Evolutionary conservation across 1,284 basidiomycete genomes (phyloP).

Genomic region (Tylopilus sp.): DNA sequence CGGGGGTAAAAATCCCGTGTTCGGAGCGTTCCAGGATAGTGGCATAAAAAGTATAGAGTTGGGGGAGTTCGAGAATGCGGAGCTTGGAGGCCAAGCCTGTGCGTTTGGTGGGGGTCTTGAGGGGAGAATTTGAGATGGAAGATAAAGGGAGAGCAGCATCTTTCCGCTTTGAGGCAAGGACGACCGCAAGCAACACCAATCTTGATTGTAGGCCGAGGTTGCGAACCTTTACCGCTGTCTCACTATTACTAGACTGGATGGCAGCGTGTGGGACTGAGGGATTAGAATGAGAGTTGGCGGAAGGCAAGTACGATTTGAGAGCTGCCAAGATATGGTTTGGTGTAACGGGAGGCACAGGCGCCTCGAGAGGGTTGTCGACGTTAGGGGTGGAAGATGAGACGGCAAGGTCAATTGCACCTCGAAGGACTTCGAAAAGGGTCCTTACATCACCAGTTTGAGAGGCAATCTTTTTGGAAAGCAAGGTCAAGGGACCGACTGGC

Average conservation of each 20-base stretch:
- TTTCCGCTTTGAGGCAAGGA: constrained; percentile 62
- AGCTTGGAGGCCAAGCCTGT: constrained; percentile 34
- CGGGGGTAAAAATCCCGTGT: constrained; percentile 54
- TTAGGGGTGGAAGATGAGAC: constrained; percentile 31
- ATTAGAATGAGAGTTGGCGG: constrained; percentile 35
- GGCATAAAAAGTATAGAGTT: constrained; percentile 64
- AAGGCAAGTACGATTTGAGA: constrained; percentile 64
- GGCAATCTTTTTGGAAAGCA: constrained; percentile 76
- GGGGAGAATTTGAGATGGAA: constrained; percentile 34
- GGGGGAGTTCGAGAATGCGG: constrained; percentile 51
- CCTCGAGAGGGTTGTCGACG: constrained; percentile 42
- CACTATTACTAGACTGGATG: constrained; percentile 49
- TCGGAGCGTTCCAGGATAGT: constrained; percentile 56
- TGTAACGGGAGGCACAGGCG: constrained; percentile 48
- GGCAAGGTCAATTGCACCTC: constrained; percentile 73
- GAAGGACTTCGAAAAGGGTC: constrained; percentile 71
- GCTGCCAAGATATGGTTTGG: constrained; percentile 67
- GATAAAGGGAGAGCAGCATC: constrained; percentile 55
- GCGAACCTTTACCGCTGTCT: constrained; percentile 62
- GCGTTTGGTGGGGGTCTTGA: constrained; percentile 57
- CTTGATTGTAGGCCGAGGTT: constrained; percentile 71
- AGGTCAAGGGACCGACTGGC: constrained; percentile 57
- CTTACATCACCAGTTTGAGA: constrained; percentile 77
- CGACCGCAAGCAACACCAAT: constrained; percentile 59
- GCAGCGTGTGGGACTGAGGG: constrained; percentile 16